These are phyloP conservation scores for Aurinia saxatilis DNA, from an alignment of 345 rosid species.

Conservation along the genomic window DNA sequence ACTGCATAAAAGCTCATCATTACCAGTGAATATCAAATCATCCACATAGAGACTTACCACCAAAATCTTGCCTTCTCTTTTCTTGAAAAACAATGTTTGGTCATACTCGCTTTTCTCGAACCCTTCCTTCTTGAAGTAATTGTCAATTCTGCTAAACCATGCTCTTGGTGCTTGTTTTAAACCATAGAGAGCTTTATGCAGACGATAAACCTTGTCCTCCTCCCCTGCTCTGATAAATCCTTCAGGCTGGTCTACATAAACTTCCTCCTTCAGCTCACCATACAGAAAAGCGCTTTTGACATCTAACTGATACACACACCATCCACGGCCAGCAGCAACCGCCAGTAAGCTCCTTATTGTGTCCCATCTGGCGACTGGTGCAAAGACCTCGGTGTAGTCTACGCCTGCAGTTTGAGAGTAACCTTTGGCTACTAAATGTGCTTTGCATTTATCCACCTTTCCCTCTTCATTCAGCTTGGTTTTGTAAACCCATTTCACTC, in stretches of 20 bases:
- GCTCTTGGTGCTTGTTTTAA: neutral
- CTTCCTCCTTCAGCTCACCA: neutral
- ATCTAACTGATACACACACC: neutral
- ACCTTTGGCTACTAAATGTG: no score
- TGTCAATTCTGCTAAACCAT: neutral
- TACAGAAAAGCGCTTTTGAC: neutral
- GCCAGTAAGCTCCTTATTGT: no score
- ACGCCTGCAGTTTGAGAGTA: no score
- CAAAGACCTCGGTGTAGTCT: no score
- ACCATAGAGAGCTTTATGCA: neutral
- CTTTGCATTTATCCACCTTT: no score
- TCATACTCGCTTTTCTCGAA: neutral
- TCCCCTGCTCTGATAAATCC: neutral
- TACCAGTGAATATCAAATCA: neutral
- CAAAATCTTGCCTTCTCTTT: fast-evolving
- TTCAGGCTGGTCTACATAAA: neutral
- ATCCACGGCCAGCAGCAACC: neutral
- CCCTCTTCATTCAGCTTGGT: no score
- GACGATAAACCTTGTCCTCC: neutral
- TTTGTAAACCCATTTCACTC: no score
- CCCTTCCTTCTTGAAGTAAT: neutral
- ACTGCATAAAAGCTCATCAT: neutral
- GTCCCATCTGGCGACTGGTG: no score
- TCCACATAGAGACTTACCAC: neutral
- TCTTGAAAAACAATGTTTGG: neutral